phyloP scores from a whole-genome alignment of 495 filamentous ascomycete species.

The Trichoderma erinaceum region DNA sequence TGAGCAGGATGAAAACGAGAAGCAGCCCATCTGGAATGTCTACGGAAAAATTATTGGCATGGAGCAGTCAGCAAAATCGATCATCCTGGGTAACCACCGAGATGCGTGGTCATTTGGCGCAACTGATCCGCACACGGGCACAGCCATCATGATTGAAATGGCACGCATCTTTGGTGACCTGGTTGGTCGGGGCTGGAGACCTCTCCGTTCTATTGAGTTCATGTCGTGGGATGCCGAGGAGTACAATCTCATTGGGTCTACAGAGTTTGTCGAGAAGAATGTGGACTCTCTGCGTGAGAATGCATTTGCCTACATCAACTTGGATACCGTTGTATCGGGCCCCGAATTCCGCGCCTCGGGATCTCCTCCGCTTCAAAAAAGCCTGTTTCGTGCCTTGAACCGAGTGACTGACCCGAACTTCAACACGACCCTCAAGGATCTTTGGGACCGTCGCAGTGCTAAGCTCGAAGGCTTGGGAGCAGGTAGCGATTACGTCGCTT shows the following conservation, averaged over 20 bases:
- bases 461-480: slow-evolving; percentile 67
- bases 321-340: slow-evolving; percentile 79
- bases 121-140: slow-evolving; percentile 78
- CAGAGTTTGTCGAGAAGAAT: slow-evolving; percentile 91
- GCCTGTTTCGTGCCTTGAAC: slow-evolving; percentile 64
- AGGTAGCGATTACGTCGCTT: slow-evolving; percentile 85
- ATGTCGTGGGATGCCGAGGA: slow-evolving; percentile 91
- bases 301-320: slow-evolving; percentile 84
- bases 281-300: slow-evolving; percentile 66
- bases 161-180: slow-evolving; percentile 77
- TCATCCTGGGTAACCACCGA: slow-evolving; percentile 90
- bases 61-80: slow-evolving; percentile 75
- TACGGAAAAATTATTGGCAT: slow-evolving; percentile 74
- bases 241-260: slow-evolving; percentile 91
- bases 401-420: slow-evolving; percentile 63
- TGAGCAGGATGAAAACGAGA: slow-evolving; percentile 73
- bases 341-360: slow-evolving; percentile 65
- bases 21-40: slow-evolving; percentile 86
- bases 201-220: slow-evolving; percentile 89
- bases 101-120: slow-evolving; percentile 92
- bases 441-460: slow-evolving; percentile 64
- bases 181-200: slow-evolving; percentile 70
- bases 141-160: slow-evolving; percentile 85
- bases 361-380: slow-evolving; percentile 68
- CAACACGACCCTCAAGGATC: slow-evolving; percentile 65